A percentile compares a stretch with the other conserved stretches of the same genome.
Evolutionary conservation across 1,284 basidiomycete species (phyloP).

Genomic region (Coriolopsis trogii): DNA sequence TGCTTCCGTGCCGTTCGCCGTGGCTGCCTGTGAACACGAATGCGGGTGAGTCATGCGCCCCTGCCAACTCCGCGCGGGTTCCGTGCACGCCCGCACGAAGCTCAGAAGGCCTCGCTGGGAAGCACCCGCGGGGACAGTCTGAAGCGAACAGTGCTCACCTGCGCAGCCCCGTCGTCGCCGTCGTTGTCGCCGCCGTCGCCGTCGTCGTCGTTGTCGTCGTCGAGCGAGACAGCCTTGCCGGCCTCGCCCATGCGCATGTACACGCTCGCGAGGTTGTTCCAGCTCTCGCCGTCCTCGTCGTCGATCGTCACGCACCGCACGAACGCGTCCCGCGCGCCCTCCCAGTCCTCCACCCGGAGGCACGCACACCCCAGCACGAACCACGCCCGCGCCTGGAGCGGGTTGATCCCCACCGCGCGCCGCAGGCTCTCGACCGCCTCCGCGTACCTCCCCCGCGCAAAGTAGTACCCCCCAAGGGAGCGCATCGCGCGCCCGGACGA

Average conservation of each 20-base stretch:
- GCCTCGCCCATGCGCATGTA: constrained; percentile 80
- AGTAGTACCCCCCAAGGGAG: constrained; percentile 86
- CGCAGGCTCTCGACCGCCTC: constrained; percentile 72
- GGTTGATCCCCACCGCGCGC: constrained; percentile 86
- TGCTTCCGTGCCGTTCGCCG: not conserved
- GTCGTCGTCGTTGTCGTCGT: constrained; percentile 31
- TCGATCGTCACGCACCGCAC: constrained; percentile 87
- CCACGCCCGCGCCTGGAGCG: constrained; percentile 88
- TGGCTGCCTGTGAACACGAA: not conserved
- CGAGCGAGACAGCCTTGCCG: constrained; percentile 25
- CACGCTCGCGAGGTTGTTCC: constrained; percentile 97
- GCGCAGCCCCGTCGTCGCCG: constrained; percentile 23
- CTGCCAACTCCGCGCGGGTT: constrained; percentile 10
- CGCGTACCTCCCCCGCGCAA: constrained; percentile 66
- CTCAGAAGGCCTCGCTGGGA: too few relatives aligned
- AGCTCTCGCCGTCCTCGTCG: constrained; percentile 96
- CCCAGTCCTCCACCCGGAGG: constrained; percentile 83
- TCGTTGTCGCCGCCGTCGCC: too few relatives aligned
- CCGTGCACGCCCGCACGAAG: not conserved
- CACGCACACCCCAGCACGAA: constrained; percentile 94
- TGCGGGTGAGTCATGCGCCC: not conserved
- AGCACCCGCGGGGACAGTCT: too few relatives aligned
- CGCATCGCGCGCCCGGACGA: constrained; percentile 91
- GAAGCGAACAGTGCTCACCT: constrained; percentile 3
- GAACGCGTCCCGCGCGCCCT: constrained; percentile 84